phyloP scores from a whole-genome alignment of 2,329 filamentous ascomycete species.

The Xylaria sp. region DNA sequence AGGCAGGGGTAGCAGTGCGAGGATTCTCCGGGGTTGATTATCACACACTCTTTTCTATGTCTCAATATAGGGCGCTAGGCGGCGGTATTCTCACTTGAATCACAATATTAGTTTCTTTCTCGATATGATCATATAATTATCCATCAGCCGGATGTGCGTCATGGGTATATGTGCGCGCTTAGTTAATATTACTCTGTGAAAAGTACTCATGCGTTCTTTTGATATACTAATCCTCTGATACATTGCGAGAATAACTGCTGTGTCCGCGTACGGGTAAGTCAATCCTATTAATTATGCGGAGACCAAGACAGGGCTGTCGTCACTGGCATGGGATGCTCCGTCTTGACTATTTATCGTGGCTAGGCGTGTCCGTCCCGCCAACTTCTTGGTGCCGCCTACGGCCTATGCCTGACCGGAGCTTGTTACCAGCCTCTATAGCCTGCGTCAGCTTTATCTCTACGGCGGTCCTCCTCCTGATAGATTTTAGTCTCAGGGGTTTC shows the following conservation, averaged over 20 bases:
- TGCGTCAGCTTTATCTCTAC: constrained; percentile 33
- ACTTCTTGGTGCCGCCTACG: neutral
- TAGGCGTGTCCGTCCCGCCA: neutral
- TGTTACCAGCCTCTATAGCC: constrained; percentile 1
- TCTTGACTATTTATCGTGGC: no score
- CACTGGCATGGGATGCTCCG: no score
- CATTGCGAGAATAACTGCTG: neutral
- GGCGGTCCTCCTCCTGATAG: constrained; percentile 21
- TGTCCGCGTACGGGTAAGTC: neutral
- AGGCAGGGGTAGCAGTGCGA: neutral
- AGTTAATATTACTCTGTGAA: neutral
- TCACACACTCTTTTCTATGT: constrained; percentile 6
- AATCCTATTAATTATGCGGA: neutral
- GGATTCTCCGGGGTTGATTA: neutral
- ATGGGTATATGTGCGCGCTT: neutral
- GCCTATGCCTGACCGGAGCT: neutral
- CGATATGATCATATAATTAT: neutral
- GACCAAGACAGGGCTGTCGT: neutral
- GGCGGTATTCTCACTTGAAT: neutral
- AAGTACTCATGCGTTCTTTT: neutral
- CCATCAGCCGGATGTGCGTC: neutral
- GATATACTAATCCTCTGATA: neutral
- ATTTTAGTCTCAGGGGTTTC: constrained; percentile 45
- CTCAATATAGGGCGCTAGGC: neutral
- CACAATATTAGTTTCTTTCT: neutral